Evolutionary conservation across 495 filamentous ascomycete genomes (phyloP), one percentile per base, ranked within the genome.

Genomic region (Penicillium steckii): DNA sequence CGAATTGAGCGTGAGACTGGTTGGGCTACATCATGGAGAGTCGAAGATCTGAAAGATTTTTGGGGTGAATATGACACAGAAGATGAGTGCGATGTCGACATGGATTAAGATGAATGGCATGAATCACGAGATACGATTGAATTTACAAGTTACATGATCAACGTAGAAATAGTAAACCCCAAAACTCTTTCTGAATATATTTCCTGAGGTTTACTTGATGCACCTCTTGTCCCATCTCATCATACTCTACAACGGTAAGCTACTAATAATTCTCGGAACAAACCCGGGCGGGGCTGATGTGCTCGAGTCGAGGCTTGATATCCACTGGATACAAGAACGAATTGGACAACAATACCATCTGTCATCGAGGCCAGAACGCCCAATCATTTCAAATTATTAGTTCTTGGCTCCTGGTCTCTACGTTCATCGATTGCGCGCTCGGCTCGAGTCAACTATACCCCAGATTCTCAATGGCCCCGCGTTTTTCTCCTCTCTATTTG

Each of bases 21-120:
- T 3, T 78, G 73, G 75, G 70, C 66, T 24, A 68, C 66, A 3
- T 62, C 60, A 29, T 79, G 72, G 75, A 58, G 73, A 17, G 66
- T 70, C 5, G 62, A 67, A 37, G 75, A 77, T 63, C 50, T 78
- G 30, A 67, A 71, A 45, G 63, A 67, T n/a, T 58, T 66, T 42
- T 76, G 71, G 73, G 73, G 75, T 3, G 65, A 68, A 42, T 66
- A 70, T 32, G 65, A 65, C 26, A 56, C 74, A 35, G 26, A 60
- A 49, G 52, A 74, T 18, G 19, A 66, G 35, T 25, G 56, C 49
- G 52, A 71, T 67, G 13, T 61, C 59, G 33, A 53, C 35, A 59
- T 57, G 54, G 26, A 61, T 5, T 60, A 32, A 32, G 29, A 32
- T 32, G 29, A 51, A 42, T 18, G 15, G 17, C 23, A 43, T 44